These are phyloP conservation scores for Isabelozyma rhagii DNA, from an alignment of 805 yeast species.

Conservation along the genomic window DNA sequence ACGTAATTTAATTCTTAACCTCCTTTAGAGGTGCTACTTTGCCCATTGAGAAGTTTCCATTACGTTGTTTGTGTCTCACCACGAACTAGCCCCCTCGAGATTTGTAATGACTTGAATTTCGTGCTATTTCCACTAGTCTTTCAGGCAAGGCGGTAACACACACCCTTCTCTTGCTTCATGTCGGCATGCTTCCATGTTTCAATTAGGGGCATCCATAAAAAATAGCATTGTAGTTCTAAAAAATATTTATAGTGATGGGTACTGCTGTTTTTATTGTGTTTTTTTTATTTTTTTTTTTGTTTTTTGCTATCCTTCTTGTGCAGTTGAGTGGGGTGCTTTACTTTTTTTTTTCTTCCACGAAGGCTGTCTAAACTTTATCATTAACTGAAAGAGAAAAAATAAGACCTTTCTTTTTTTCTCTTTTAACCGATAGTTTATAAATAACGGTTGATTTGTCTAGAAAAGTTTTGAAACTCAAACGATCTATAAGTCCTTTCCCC, in stretches of 20 bases:
- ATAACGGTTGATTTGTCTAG: too few species aligned
- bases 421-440: too few species aligned
- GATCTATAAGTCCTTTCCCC: too few species aligned
- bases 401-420: too few species aligned
- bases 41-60: too few species aligned
- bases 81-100: not conserved
- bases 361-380: not conserved
- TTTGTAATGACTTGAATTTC: too few species aligned
- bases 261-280: too few species aligned
- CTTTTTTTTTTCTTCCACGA: not conserved
- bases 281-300: not conserved
- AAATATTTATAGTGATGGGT: too few species aligned
- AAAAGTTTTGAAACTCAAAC: too few species aligned
- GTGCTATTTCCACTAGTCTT: too few species aligned
- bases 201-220: not conserved
- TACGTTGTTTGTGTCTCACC: not conserved
- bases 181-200: not conserved
- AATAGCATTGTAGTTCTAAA: too few species aligned
- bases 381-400: too few species aligned
- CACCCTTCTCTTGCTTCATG: not conserved
- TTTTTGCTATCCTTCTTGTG: not conserved
- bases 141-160: not conserved
- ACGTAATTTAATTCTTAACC: not conserved
- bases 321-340: not conserved
- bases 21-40: not conserved